Conservation (phyloP, 2,329 filamentous ascomycete genomes). For the Fusarium solani-melongenae region DNA sequence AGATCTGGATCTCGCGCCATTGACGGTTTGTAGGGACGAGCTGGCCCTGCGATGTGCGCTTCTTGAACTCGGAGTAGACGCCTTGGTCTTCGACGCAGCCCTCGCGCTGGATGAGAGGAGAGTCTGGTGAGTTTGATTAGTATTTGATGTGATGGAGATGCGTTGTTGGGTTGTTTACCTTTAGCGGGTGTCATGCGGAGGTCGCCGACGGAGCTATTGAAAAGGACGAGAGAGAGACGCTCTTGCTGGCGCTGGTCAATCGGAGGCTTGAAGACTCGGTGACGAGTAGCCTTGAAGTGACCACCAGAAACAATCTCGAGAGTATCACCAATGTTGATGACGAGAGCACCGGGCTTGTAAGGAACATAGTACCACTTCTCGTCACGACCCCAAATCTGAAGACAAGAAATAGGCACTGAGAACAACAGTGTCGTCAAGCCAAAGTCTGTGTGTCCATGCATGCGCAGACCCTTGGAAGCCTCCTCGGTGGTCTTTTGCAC, state of each 20-base stretch:
- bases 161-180: conserved; percentile 1
- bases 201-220: conserved; percentile 58
- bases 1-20: conserved; percentile 62
- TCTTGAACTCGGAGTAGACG: conserved; percentile 59
- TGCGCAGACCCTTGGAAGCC: conserved; percentile 33
- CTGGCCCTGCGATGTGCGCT: conserved; percentile 51
- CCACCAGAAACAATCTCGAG: conserved; percentile 34
- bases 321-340: conserved; percentile 35
- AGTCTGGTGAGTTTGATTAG: too few species aligned
- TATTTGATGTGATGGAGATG: too few species aligned
- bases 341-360: conserved; percentile 34
- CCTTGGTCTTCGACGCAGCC: conserved; percentile 58
- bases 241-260: conserved; percentile 46
- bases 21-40: conserved; percentile 58
- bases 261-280: conserved; percentile 32
- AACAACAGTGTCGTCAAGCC: conserved; percentile 29
- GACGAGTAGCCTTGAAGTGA: conserved; percentile 36
- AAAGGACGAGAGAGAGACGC: conserved; percentile 55
- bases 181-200: conserved; percentile 54
- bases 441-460: conserved; percentile 34
- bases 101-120: conserved; percentile 48
- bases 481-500: conserved; percentile 31
- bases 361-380: conserved; percentile 38
- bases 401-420: conserved; percentile 33
- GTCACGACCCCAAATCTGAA: conserved; percentile 34